These are phyloP conservation scores for Aphanoascus verrucosus DNA, from an alignment of 2,329 filamentous ascomycete genomes.

Conservation along the genomic window DNA sequence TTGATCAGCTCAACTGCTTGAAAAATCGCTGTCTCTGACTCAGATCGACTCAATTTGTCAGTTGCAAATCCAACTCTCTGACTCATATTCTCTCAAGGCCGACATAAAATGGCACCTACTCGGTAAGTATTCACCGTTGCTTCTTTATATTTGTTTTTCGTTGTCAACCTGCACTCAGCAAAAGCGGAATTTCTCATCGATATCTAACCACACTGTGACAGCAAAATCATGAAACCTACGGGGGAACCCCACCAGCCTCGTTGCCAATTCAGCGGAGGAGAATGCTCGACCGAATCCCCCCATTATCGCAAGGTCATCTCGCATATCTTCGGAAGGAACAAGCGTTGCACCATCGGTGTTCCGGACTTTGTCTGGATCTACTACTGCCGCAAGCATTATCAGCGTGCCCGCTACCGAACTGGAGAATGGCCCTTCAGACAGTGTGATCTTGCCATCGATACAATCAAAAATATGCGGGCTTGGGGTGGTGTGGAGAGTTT, in stretches of 20 bases:
- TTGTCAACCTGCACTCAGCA: neutral
- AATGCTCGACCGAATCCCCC: conserved; percentile 25
- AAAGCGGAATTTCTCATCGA: neutral
- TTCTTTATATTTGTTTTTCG: neutral
- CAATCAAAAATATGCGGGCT: conserved; percentile 51
- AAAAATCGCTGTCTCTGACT: too few relatives aligned
- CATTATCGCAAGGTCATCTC: conserved; percentile 64
- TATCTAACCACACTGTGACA: neutral
- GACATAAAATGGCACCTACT: too few relatives aligned
- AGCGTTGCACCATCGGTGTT: conserved; percentile 61
- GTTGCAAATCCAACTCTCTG: neutral
- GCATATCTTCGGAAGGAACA: conserved; percentile 75
- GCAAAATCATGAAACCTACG: conserved; percentile 1
- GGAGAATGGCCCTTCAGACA: conserved; percentile 48
- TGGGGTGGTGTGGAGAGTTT: conserved; percentile 55
- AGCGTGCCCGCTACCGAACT: conserved; percentile 61
- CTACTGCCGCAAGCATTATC: conserved; percentile 74
- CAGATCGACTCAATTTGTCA: neutral
- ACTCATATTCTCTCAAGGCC: neutral
- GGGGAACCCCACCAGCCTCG: neutral
- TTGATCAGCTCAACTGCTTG: too few relatives aligned
- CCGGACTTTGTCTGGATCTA: conserved; percentile 61
- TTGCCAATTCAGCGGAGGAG: conserved; percentile 18
- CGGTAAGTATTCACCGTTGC: neutral
- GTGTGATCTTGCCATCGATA: conserved; percentile 52